phyloP scores from a whole-genome alignment of 2,329 filamentous ascomycete genomes.

The Magnaporthiopsis poae region DNA sequence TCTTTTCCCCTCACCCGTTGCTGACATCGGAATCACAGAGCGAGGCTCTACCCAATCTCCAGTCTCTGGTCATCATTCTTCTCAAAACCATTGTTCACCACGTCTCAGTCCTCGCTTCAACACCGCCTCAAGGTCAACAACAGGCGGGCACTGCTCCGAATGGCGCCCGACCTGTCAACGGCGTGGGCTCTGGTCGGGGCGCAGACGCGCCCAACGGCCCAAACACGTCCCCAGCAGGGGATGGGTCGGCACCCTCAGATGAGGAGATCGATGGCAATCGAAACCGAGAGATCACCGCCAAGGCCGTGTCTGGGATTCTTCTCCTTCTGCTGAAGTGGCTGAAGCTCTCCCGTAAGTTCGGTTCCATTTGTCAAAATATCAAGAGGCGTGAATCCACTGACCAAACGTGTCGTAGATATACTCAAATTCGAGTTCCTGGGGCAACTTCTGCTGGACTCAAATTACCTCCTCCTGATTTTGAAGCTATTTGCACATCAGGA shows the following conservation, averaged over 20 bases:
- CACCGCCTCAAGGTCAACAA: constrained; percentile 36
- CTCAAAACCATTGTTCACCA: constrained; percentile 80
- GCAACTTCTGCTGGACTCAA: constrained; percentile 85
- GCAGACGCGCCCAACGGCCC: constrained; percentile 20
- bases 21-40: constrained; percentile 40
- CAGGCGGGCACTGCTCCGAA: constrained; percentile 28
- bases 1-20: constrained; percentile 6
- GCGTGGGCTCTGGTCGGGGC: constrained; percentile 14
- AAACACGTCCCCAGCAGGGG: constrained; percentile 26
- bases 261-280: constrained; percentile 77
- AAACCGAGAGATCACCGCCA: constrained; percentile 76
- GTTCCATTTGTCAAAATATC: not conserved
- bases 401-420: constrained; percentile 49
- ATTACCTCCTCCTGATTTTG: constrained; percentile 82
- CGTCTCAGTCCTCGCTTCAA: constrained; percentile 71
- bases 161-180: constrained; percentile 21
- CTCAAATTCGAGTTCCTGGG: constrained; percentile 94
- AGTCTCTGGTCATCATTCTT: constrained; percentile 86
- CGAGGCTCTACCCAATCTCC: constrained; percentile 70
- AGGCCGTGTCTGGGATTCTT: constrained; percentile 82
- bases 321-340: constrained; percentile 92
- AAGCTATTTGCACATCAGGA: constrained; percentile 94
- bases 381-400: not conserved
- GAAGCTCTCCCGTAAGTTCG: constrained; percentile 72
- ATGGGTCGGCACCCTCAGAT: constrained; percentile 36